These are phyloP conservation scores for Cladosporium sp. DNA, from an alignment of 2,329 filamentous ascomycete species.

Conservation along the genomic window DNA sequence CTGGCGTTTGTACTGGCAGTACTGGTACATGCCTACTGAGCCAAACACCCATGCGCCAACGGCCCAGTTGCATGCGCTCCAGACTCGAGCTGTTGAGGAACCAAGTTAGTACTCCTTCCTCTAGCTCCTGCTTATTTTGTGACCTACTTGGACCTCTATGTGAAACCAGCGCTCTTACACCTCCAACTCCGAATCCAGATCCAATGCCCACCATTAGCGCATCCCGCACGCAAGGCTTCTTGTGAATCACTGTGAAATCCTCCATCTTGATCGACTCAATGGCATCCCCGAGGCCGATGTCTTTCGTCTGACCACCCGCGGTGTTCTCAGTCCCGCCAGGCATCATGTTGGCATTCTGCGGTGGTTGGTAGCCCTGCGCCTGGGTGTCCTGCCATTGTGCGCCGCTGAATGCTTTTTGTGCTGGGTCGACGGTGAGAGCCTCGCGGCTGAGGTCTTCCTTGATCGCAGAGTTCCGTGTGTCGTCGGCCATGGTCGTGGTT, in stretches of 20 bases:
- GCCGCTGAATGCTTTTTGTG: constrained; percentile 36
- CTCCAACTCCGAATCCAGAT: constrained; percentile 73
- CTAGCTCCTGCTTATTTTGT: neutral
- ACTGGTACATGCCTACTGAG: constrained; percentile 76
- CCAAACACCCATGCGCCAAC: constrained; percentile 72
- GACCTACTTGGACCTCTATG: constrained; percentile 59
- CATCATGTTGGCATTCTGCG: constrained; percentile 55
- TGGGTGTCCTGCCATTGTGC: constrained; percentile 36
- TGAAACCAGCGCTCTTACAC: constrained; percentile 66
- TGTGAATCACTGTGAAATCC: constrained; percentile 72
- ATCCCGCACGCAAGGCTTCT: constrained; percentile 80
- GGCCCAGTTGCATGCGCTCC: constrained; percentile 78
- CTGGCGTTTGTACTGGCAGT: constrained; percentile 72
- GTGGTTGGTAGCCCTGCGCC: constrained; percentile 26
- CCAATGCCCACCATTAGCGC: constrained; percentile 81
- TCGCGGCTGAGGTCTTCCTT: constrained; percentile 28
- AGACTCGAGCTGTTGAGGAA: constrained; percentile 54
- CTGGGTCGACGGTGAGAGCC: constrained; percentile 33
- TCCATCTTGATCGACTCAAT: constrained; percentile 63
- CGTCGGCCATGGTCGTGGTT: constrained; percentile 45
- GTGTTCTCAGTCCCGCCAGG: constrained; percentile 60
- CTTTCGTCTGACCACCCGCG: constrained; percentile 64
- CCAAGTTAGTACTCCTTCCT: constrained; percentile 4
- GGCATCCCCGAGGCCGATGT: constrained; percentile 53
- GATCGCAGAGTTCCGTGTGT: constrained; percentile 39